Evolutionary conservation across 805 yeast species (phyloP), one percentile per base, ranked within the genome.

Genomic region (Kodamaea lidongshanica): DNA sequence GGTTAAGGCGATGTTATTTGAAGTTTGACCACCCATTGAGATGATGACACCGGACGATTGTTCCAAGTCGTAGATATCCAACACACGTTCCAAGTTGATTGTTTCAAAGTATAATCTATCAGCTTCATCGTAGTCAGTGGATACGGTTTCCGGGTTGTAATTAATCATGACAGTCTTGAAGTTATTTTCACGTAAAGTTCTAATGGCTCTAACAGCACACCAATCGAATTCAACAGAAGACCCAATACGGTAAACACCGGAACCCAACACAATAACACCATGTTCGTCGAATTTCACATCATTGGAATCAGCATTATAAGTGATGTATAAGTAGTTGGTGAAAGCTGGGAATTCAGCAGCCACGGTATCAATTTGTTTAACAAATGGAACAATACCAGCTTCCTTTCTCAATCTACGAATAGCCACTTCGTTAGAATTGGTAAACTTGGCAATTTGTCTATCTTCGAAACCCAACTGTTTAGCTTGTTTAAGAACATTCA

Each of bases 1-100:
- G 33, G 88, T 77, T 54, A 89, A 70, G 14, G 97, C 97, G 66
- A 89, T 89, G 62, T 89, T 89, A 68, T 89, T 88, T 9, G 97
- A 85, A 19, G 96, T 85, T 67, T 89, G 98, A 56, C 98, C 98
- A 72, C 98, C 98, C 95, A 89, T 87, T 35, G 96, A 80, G 41
- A 89, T 85, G 37, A 89, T 78, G 35, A 89, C 96, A 68, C 97
- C 98, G 8, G 77, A 61, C 22, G 95, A 80, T 46, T 76, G 74
- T 67, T 92, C 97, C 35, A 86, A 64, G 56, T 89, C 96, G 56
- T 89, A 92, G 47, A 89, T 87, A 65, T 89, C 98, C 51, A 89
- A 68, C 17, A 89, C 89, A 57, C 96, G 75, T 68, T 89, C 98
- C 49, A 88, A 67, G 60, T 86, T 86, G 59, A 89, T 84, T 25